phyloP scores from a whole-genome alignment of 2,329 filamentous ascomycete genomes.

The Trichoderma simmonsii region DNA sequence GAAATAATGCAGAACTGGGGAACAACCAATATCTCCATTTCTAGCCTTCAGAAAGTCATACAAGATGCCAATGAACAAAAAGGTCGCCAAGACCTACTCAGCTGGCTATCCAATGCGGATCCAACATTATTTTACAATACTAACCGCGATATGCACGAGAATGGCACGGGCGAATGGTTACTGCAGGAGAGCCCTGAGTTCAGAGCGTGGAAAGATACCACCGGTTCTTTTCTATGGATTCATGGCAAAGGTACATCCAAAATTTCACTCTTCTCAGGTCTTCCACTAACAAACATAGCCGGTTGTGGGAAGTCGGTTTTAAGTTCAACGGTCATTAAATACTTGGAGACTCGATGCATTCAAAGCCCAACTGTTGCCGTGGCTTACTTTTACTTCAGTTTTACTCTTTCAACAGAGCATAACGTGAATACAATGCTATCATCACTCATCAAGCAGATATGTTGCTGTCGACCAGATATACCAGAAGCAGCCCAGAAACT shows the following conservation, averaged over 20 bases:
- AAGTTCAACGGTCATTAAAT: not conserved
- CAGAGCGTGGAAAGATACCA: not conserved
- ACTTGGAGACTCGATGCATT: not conserved
- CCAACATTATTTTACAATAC: not conserved
- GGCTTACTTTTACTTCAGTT: not conserved
- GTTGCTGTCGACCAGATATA: not conserved
- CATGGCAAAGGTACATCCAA: not conserved
- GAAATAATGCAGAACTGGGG: not conserved
- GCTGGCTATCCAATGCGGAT: not conserved
- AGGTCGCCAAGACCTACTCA: not conserved
- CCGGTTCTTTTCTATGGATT: not conserved
- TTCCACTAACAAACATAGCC: not conserved
- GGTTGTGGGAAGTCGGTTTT: not conserved
- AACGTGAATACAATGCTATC: not conserved
- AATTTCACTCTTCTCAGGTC: not conserved
- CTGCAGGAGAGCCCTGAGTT: not conserved
- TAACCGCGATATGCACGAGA: not conserved
- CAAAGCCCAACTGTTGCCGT: not conserved
- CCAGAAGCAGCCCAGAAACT: not conserved
- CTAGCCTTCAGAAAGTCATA: not conserved
- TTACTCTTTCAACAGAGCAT: not conserved
- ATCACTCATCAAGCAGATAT: not conserved
- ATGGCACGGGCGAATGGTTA: not conserved
- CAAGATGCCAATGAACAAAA: not conserved
- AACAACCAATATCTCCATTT: not conserved